These are phyloP conservation scores for Xylariaceae sp. DNA, from an alignment of 2,329 filamentous ascomycete species.

Conservation along the genomic window DNA sequence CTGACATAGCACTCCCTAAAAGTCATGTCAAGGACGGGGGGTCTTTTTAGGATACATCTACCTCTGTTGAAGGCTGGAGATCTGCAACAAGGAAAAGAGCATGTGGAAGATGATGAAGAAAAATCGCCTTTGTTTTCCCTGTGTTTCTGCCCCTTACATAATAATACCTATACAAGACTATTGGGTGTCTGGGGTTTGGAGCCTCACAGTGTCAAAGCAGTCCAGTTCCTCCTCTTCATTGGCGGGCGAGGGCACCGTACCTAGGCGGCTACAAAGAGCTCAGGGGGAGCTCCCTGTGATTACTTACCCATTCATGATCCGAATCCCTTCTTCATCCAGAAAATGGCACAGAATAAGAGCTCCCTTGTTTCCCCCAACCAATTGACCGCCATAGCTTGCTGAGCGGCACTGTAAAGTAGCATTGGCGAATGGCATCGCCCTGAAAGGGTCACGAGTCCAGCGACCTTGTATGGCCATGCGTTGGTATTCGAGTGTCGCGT, in stretches of 20 bases:
- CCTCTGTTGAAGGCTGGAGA: no score
- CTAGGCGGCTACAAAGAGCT: neutral
- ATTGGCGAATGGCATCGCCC: constrained; percentile 4
- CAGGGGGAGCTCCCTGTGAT: neutral
- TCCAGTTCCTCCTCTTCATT: neutral
- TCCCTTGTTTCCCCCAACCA: neutral
- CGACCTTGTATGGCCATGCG: neutral
- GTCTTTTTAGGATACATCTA: no score
- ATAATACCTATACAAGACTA: no score
- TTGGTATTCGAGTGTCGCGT: no score
- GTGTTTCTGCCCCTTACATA: neutral
- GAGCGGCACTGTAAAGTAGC: neutral
- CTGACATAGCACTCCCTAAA: no score
- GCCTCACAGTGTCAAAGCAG: neutral
- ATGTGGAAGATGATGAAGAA: no score
- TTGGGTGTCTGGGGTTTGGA: neutral
- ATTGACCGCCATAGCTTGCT: neutral
- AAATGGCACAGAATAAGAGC: no score
- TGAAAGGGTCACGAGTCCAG: constrained; percentile 1
- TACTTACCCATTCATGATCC: no score
- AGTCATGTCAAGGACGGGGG: no score
- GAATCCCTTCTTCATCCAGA: no score
- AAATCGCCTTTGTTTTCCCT: neutral
- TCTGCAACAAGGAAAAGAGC: neutral
- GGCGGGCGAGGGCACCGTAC: neutral